Conservation (phyloP, 345 rosid genomes). For the Murraya paniculata region DNA sequence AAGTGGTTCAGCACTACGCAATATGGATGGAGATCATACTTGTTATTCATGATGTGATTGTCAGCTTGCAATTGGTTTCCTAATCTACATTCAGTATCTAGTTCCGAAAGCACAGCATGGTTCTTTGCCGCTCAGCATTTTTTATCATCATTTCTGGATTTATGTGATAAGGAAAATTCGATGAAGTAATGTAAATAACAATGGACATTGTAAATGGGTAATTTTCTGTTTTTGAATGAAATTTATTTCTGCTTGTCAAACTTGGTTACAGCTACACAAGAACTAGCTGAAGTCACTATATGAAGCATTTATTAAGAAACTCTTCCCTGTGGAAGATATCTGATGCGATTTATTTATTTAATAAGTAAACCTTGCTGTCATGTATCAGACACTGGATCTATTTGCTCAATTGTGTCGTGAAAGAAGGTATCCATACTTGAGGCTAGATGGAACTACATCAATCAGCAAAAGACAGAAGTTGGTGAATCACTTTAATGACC, state of each 20-base stretch:
- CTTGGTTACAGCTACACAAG: constrained; percentile 1
- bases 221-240: not conserved
- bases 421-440: constrained; percentile 87
- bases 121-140: not conserved
- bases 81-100: not conserved
- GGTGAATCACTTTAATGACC: constrained; percentile 85
- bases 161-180: not conserved
- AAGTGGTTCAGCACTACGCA: not conserved
- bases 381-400: constrained; percentile 86
- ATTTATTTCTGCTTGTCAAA: constrained; percentile 8
- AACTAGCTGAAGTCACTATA: not conserved
- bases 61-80: not conserved
- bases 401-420: constrained; percentile 97
- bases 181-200: not conserved
- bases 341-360: constrained; percentile 15
- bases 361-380: constrained; percentile 13
- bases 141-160: not conserved
- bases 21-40: constrained; percentile 13
- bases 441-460: constrained; percentile 95
- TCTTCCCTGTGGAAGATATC: constrained; percentile 4
- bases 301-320: not conserved
- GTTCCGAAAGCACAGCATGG: not conserved
- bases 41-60: not conserved
- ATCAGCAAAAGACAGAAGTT: constrained; percentile 95
- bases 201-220: not conserved